Percentiles rank a stretch among this genome's conserved stretches.
These are phyloP conservation scores for Stropharia rugosoannulata DNA, from an alignment of 768 basidiomycete genomes.

Conservation along the genomic window DNA sequence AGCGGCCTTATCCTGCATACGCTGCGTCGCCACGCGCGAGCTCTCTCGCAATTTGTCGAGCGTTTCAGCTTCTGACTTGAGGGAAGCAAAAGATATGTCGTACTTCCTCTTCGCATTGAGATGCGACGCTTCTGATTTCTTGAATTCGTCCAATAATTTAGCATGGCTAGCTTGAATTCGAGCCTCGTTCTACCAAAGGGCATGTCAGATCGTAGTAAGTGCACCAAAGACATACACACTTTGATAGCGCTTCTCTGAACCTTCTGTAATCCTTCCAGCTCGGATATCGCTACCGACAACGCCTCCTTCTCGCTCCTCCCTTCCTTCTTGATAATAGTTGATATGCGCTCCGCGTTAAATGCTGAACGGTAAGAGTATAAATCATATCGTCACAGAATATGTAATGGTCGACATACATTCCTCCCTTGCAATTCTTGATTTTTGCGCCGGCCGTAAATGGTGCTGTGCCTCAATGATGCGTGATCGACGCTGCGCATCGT, in stretches of 20 bases:
- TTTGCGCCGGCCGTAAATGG: conserved; percentile 48
- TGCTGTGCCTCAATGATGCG: conserved; percentile 49
- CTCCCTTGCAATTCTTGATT: conserved; percentile 45
- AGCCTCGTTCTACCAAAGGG: conserved; percentile 47
- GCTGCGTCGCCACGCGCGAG: conserved; percentile 57
- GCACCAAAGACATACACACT: conserved; percentile 25
- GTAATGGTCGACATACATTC: conserved; percentile 41
- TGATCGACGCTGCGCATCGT: conserved; percentile 37
- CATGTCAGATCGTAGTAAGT: not conserved
- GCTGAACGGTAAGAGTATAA: conserved; percentile 30
- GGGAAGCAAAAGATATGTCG: conserved; percentile 48
- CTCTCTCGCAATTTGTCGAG: conserved; percentile 52
- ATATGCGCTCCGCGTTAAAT: conserved; percentile 58
- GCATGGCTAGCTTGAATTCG: conserved; percentile 53
- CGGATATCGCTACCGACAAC: conserved; percentile 57
- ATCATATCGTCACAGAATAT: not conserved
- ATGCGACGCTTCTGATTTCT: conserved; percentile 62
- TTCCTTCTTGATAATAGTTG: conserved; percentile 71
- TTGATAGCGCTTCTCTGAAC: conserved; percentile 69
- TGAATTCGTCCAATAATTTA: conserved; percentile 53
- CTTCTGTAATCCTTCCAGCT: conserved; percentile 65
- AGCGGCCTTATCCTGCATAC: conserved; percentile 67
- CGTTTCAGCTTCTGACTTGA: conserved; percentile 44
- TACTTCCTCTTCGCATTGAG: conserved; percentile 61
- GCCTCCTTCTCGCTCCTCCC: conserved; percentile 66